A percentile compares a stretch with the other conserved stretches of the same genome.
These are phyloP conservation scores for Neoboletus magnificus DNA, from an alignment of 768 basidiomycete genomes.

Conservation along the genomic window DNA sequence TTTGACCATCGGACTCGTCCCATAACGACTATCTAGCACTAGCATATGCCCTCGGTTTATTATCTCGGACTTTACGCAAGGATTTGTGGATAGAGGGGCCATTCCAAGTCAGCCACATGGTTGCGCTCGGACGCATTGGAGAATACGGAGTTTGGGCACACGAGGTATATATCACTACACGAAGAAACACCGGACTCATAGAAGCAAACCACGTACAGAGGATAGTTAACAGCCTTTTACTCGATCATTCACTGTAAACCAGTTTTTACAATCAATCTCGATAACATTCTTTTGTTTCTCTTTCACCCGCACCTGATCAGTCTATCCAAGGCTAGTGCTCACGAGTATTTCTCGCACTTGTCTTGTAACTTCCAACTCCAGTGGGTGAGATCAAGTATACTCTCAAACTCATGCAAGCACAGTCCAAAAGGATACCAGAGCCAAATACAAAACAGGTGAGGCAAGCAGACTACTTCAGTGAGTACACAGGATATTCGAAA, in stretches of 20 bases:
- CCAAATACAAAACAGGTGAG: too few species aligned
- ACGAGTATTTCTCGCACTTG: too few species aligned
- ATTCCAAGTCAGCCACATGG: neutral
- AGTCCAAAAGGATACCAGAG: too few species aligned
- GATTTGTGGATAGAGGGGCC: neutral
- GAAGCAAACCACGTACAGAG: neutral
- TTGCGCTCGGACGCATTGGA: neutral
- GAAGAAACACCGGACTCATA: neutral
- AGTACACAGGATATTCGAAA: too few species aligned
- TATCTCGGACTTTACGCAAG: slow-evolving; percentile 2
- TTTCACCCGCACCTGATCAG: too few species aligned
- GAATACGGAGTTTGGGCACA: neutral
- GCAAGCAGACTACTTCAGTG: too few species aligned
- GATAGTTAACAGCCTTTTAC: neutral
- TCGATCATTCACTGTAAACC: neutral
- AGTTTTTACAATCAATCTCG: too few species aligned
- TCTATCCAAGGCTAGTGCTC: too few species aligned
- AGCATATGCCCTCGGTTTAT: slow-evolving; percentile 6
- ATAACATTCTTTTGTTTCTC: too few species aligned
- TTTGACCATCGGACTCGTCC: neutral
- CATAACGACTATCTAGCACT: slow-evolving; percentile 12
- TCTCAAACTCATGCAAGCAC: too few species aligned
- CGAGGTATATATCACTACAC: slow-evolving; percentile 8
- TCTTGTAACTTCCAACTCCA: too few species aligned
- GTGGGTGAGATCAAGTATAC: too few species aligned